phyloP scores from a whole-genome alignment of 208 protist species.

The Leishmania mexicana region DNA sequence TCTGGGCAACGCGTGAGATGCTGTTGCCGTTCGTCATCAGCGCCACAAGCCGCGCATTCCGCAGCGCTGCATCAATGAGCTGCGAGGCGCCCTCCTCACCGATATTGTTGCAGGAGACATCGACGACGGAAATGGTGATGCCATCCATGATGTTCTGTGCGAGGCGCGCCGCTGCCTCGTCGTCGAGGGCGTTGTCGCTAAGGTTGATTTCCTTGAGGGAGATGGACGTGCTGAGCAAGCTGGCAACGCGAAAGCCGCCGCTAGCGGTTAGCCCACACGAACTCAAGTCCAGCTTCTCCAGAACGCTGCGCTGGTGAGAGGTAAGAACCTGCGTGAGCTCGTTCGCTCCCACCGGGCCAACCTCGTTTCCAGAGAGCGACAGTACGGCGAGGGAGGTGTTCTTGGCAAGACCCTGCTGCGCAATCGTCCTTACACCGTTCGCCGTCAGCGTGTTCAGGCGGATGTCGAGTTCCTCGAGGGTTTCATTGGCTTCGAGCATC shows the following conservation, averaged over 20 bases:
- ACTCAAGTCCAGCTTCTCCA: slow-evolving; percentile 73
- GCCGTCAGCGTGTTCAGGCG: slow-evolving; percentile 81
- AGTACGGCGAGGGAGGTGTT: slow-evolving; percentile 64
- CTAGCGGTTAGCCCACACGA: slow-evolving; percentile 63
- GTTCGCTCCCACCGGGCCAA: slow-evolving; percentile 70
- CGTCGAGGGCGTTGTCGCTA: slow-evolving; percentile 82
- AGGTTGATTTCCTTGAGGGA: slow-evolving; percentile 74
- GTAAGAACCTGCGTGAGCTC: slow-evolving; percentile 62
- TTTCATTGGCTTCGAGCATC: slow-evolving; percentile 78
- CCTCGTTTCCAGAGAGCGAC: slow-evolving; percentile 72
- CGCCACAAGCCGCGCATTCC: slow-evolving; percentile 64
- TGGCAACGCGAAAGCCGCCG: slow-evolving; percentile 75
- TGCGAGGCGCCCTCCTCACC: slow-evolving; percentile 67
- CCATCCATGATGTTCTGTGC: slow-evolving; percentile 69
- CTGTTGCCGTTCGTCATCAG: slow-evolving; percentile 82
- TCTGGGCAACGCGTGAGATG: slow-evolving; percentile 81
- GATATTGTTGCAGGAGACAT: slow-evolving; percentile 81
- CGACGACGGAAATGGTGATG: slow-evolving; percentile 58
- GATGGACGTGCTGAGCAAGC: slow-evolving; percentile 64
- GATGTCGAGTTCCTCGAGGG: slow-evolving; percentile 73
- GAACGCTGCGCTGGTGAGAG: slow-evolving; percentile 47
- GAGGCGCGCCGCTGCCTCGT: slow-evolving; percentile 72
- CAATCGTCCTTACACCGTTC: slow-evolving; percentile 47
- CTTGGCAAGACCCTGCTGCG: slow-evolving; percentile 62
- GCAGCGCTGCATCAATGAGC: slow-evolving; percentile 74